A percentile compares a stretch with the other conserved stretches of the same genome.
These are phyloP conservation scores for Globisporangium spinosum DNA, from an alignment of 352 stramenopile species.

Conservation along the genomic window DNA sequence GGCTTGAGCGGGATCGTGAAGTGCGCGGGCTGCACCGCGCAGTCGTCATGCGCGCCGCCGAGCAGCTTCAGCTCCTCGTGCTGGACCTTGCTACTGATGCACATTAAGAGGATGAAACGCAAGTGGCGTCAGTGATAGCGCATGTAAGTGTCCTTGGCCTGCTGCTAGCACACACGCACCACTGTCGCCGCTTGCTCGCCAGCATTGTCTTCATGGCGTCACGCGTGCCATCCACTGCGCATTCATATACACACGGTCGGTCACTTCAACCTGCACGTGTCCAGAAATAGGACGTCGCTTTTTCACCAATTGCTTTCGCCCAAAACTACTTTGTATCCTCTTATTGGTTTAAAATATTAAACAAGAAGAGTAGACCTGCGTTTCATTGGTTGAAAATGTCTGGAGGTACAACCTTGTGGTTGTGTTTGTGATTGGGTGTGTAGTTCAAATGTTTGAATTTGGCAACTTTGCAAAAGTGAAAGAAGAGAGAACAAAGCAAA, in stretches of 20 bases:
- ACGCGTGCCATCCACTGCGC: background rate
- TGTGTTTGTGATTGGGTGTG: background rate
- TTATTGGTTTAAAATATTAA: background rate
- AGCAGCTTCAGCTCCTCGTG: slow-evolving; percentile 7
- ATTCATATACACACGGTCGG: too few relatives aligned
- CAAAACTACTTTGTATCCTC: too few relatives aligned
- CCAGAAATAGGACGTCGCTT: background rate
- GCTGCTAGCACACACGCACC: background rate
- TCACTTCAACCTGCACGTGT: background rate
- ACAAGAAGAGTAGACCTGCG: background rate
- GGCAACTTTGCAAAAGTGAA: background rate
- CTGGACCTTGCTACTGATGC: slow-evolving; percentile 13
- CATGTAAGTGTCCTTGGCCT: background rate
- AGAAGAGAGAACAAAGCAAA: background rate
- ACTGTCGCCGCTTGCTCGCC: slow-evolving; percentile 5
- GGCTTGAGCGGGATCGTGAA: slow-evolving; percentile 53
- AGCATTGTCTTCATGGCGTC: background rate
- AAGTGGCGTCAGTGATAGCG: background rate
- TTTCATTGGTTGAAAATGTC: background rate
- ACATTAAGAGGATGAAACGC: background rate
- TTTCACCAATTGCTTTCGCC: background rate
- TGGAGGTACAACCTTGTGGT: too few relatives aligned
- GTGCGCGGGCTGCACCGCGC: slow-evolving; percentile 41
- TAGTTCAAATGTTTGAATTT: background rate
- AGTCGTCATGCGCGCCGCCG: slow-evolving; percentile 21